These are phyloP conservation scores for Ceratocystis colombiana DNA, from an alignment of 2,329 filamentous ascomycete species.

Conservation along the genomic window DNA sequence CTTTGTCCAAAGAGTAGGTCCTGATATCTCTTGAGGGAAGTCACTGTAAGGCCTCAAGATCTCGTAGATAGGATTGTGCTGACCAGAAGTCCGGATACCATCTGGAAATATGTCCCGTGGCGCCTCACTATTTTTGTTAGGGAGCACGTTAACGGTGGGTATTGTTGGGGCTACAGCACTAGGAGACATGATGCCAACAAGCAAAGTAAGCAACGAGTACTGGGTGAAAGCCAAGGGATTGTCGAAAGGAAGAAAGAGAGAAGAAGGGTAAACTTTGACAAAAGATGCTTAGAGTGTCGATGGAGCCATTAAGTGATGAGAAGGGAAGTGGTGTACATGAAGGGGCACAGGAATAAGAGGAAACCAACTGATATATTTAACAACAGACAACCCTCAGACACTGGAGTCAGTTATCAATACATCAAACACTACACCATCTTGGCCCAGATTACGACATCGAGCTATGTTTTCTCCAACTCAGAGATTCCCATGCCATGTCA, in stretches of 20 bases:
- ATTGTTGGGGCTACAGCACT: constrained; percentile 11
- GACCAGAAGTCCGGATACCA: constrained; percentile 50
- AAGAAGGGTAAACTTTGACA: not conserved
- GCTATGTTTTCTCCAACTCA: not conserved
- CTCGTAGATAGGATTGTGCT: constrained; percentile 59
- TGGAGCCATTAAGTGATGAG: no score
- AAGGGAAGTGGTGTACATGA: no score
- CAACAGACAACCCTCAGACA: not conserved
- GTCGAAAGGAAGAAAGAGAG: not conserved
- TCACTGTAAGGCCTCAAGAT: constrained; percentile 55
- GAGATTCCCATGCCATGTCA: not conserved
- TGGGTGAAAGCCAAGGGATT: not conserved
- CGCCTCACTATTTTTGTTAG: constrained; percentile 32
- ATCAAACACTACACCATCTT: constrained; percentile 12
- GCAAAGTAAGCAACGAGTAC: no score
- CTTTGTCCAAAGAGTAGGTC: constrained; percentile 61
- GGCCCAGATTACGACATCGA: constrained; percentile 6
- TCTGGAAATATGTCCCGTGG: constrained; percentile 38
- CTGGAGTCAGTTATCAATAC: not conserved
- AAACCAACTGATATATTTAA: not conserved
- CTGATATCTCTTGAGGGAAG: constrained; percentile 61
- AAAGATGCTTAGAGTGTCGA: no score
- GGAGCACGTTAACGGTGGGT: not conserved
- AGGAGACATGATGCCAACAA: constrained; percentile 12
- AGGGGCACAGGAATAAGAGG: not conserved